These are phyloP conservation scores for Nemophila menziesii DNA, from an alignment of 257 asterid genomes.

Conservation along the genomic window DNA sequence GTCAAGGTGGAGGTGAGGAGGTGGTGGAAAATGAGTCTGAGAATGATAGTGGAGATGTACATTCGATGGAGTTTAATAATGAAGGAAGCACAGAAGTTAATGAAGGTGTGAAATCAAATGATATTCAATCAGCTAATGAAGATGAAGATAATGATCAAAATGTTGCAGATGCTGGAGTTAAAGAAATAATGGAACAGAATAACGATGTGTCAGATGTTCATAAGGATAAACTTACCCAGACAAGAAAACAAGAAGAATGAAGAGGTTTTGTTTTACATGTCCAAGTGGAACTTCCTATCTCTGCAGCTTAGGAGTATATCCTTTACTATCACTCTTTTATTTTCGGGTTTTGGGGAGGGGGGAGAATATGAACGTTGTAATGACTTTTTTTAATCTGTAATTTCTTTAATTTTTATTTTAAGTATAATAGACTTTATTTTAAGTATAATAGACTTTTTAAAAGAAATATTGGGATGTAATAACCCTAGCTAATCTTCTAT, in stretches of 20 bases:
- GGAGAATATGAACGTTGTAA: too few relatives aligned
- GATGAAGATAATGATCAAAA: slow-evolving; percentile 4
- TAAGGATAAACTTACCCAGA: slow-evolving; percentile 13
- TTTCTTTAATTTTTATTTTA: too few relatives aligned
- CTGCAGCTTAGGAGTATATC: not conserved
- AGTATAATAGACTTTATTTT: not conserved
- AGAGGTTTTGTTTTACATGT: not conserved
- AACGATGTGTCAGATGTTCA: not conserved
- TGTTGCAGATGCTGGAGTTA: slow-evolving; percentile 5
- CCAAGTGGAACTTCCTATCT: not conserved
- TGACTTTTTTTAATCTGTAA: not conserved
- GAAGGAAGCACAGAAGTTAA: slow-evolving; percentile 24
- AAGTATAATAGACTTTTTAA: too few relatives aligned
- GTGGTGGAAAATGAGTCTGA: slow-evolving; percentile 56
- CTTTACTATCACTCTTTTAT: not conserved
- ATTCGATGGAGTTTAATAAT: slow-evolving; percentile 38
- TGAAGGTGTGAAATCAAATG: slow-evolving; percentile 14
- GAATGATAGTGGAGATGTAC: slow-evolving; percentile 46
- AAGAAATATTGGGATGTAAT: too few relatives aligned
- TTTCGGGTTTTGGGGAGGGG: not conserved
- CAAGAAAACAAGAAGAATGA: not conserved
- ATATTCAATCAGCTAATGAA: too few relatives aligned
- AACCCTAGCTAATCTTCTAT: not conserved
- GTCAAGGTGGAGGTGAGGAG: slow-evolving; percentile 39
- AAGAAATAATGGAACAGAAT: not conserved